Conservation (phyloP, 75 land plant genomes). For the Sequoia sempervirens region DNA sequence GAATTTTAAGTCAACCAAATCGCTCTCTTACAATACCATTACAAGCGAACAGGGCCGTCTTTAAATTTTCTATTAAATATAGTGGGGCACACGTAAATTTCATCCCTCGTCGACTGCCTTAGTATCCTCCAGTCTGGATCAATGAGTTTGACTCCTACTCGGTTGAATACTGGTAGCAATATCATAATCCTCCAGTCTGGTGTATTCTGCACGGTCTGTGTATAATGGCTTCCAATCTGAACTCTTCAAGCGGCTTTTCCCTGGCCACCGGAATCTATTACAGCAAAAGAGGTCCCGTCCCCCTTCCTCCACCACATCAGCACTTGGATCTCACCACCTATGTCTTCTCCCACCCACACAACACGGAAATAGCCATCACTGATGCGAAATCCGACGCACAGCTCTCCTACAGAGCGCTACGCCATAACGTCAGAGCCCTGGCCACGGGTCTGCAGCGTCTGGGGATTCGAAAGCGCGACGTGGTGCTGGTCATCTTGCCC, state of each 20-base stretch:
- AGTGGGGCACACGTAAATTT: no score
- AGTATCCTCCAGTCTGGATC: not conserved
- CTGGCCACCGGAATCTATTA: constrained; percentile 36
- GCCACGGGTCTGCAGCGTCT: constrained; percentile 27
- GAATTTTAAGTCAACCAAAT: no score
- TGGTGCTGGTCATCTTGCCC: constrained; percentile 56
- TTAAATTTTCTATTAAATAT: no score
- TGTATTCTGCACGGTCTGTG: not conserved
- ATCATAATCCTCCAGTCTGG: no score
- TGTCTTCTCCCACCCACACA: constrained; percentile 32
- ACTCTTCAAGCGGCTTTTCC: constrained; percentile 45
- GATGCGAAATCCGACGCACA: constrained; percentile 29
- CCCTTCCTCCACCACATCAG: constrained; percentile 26
- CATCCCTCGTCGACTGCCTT: not conserved
- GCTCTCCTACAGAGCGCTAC: constrained; percentile 41
- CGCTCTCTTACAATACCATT: no score
- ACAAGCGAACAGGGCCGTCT: no score
- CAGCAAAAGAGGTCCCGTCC: constrained; percentile 44
- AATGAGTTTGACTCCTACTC: no score
- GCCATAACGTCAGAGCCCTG: constrained; percentile 23
- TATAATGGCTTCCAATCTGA: not conserved
- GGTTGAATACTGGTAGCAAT: no score
- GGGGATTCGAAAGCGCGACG: constrained; percentile 29
- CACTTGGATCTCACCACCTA: constrained; percentile 26
- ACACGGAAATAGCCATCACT: constrained; percentile 31